These are phyloP conservation scores for Cruciata laevipes DNA, from an alignment of 257 asterid species.

Conservation along the genomic window DNA sequence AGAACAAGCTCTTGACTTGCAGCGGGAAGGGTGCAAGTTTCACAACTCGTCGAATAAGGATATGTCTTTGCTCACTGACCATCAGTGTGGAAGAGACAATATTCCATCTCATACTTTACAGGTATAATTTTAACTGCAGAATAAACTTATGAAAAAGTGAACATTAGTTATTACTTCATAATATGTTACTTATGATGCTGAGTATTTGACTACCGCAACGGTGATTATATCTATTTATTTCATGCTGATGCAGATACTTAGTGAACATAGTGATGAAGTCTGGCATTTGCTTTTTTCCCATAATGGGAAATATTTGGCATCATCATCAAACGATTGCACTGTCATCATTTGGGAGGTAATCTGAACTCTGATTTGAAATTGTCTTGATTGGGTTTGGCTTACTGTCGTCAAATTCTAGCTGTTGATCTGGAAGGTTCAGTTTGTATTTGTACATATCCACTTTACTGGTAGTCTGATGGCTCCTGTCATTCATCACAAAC, in stretches of 20 bases:
- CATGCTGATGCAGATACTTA: constrained; percentile 43
- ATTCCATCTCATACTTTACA: constrained; percentile 74
- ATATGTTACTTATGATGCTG: background rate
- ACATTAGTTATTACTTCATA: background rate
- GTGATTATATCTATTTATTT: constrained; percentile 14
- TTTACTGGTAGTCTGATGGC: background rate
- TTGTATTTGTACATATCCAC: background rate
- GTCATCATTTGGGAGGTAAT: constrained; percentile 82
- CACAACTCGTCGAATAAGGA: constrained; percentile 56
- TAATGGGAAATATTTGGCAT: constrained; percentile 73
- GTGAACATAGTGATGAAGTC: constrained; percentile 61
- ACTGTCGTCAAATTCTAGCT: background rate
- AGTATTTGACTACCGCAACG: background rate
- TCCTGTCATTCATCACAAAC: too few species aligned
- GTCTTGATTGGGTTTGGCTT: background rate
- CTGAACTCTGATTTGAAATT: background rate
- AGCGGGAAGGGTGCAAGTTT: constrained; percentile 60
- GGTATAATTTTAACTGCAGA: constrained; percentile 28
- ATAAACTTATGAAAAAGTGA: background rate
- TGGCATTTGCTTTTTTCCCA: constrained; percentile 85
- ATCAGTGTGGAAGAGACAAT: constrained; percentile 67
- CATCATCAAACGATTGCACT: constrained; percentile 57
- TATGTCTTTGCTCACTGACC: constrained; percentile 71
- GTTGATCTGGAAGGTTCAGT: background rate
- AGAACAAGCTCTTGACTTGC: constrained; percentile 80